Conservation (phyloP, 495 filamentous ascomycete species). For the Corynascus novoguineensis region DNA sequence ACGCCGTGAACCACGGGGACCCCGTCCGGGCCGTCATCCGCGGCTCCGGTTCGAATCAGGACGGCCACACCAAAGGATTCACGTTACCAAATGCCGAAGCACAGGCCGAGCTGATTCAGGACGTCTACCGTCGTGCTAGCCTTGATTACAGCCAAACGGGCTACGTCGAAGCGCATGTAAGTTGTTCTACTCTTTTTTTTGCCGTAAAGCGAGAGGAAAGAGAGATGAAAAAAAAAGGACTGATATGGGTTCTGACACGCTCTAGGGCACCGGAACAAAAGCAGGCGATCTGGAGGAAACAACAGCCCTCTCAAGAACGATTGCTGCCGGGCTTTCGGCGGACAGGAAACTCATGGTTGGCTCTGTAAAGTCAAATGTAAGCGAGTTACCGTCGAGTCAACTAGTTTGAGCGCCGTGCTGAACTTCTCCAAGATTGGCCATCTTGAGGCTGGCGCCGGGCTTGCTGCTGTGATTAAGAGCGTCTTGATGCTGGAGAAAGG, state of each 20-base stretch:
- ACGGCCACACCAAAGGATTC: not conserved
- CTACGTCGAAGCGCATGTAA: not conserved
- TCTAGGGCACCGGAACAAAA: not conserved
- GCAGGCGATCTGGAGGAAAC: not conserved
- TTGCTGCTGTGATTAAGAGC: constrained; percentile 50
- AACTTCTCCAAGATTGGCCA: constrained; percentile 41
- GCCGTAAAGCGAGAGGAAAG: too few relatives aligned
- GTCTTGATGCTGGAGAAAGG: constrained; percentile 48
- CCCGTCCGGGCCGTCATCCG: not conserved
- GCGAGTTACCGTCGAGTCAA: not conserved
- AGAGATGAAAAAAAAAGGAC: too few relatives aligned
- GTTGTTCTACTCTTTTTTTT: not conserved
- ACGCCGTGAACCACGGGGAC: not conserved
- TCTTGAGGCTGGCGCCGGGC: constrained; percentile 46
- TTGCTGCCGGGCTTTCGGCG: not conserved
- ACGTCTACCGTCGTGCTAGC: not conserved
- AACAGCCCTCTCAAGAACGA: not conserved
- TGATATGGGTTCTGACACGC: not conserved
- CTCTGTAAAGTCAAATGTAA: constrained; percentile 48
- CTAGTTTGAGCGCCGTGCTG: not conserved
- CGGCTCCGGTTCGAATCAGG: not conserved
- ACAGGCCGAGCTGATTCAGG: not conserved
- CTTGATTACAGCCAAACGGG: not conserved
- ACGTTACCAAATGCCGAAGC: not conserved
- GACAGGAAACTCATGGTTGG: constrained; percentile 42